phyloP scores from a whole-genome alignment of 345 rosid genomes.

The Aegle marmelos region DNA sequence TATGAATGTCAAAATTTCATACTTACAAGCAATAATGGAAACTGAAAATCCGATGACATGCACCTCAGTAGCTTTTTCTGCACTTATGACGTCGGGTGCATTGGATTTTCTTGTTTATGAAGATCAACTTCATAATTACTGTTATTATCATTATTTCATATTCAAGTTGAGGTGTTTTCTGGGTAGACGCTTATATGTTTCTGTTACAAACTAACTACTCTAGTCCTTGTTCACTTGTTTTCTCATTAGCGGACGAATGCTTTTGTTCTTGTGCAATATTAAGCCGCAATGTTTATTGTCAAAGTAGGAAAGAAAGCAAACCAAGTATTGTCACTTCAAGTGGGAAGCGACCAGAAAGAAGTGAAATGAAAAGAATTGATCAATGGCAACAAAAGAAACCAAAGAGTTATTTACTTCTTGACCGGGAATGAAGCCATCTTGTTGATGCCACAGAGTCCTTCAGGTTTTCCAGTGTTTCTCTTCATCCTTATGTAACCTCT shows the following conservation, averaged over 20 bases:
- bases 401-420: constrained; percentile 11
- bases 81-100: neutral
- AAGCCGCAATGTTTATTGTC: neutral
- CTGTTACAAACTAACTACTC: neutral
- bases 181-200: neutral
- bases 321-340: neutral
- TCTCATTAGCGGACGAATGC: neutral
- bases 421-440: constrained; percentile 42
- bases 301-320: neutral
- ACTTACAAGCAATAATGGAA: constrained; percentile 6
- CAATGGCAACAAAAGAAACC: neutral
- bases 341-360: neutral
- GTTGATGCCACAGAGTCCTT: constrained; percentile 47
- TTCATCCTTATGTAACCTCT: constrained; percentile 38
- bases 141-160: neutral
- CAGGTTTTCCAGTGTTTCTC: constrained; percentile 37
- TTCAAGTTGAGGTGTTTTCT: neutral
- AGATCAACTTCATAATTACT: neutral
- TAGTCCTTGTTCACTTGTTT: neutral
- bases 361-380: neutral
- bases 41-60: neutral
- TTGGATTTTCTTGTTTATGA: neutral
- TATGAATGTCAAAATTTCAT: neutral
- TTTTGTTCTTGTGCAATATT: constrained; percentile 1
- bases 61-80: neutral